Evolutionary conservation across 495 filamentous ascomycete species (phyloP), one percentile per base, ranked within the genome.

Genomic region (Apodospora peruviana): DNA sequence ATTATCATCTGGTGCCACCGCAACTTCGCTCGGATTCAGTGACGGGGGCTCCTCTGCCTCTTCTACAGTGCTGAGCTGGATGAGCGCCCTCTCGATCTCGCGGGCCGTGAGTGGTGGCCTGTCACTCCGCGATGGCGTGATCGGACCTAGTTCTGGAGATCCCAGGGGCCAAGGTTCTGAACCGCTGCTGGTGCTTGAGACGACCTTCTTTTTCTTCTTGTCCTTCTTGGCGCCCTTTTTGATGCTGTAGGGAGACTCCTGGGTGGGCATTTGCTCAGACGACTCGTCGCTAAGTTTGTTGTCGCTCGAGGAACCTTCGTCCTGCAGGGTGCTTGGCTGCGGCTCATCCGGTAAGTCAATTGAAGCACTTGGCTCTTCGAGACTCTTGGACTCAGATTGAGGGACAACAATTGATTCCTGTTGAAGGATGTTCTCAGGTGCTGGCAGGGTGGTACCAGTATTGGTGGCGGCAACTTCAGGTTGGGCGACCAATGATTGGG

Each of bases 21-120:
- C 36, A 38, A 12, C 40, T 42, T n/a, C 10, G 20, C 40, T 24
- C 20, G 40, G n/a, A 12, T 27, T 17, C 16, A 22, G n/a, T n/a
- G n/a, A n/a, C n/a, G n/a, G n/a, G n/a, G n/a, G n/a, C 4, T 22
- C 18, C 39, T 41, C 39, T 8, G 9, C 14, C 47, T 65, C 61
- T 14, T 55, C 53, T 8, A 61, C 61, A 3, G 61, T 61, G 52
- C 59, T 59, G 45, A 61, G 58, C 47, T 59, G 58, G 4, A 16
- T 51, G 40, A 61, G 50, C 25, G 44, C 43, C 12, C 51, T 55
- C 46, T 56, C 50, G 23, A 56, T 44, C 34, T 51, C 50, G 25
- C 40, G 53, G 40, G 22, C 47, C 42, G 51, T 50, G 20, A 51
- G 56, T 37, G 52, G 50, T 7, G 27, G 27, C 27, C 14, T 32